Conservation (phyloP, 192 early-diverging fungal genomes). For the Umbelopsis vinacea region DNA sequence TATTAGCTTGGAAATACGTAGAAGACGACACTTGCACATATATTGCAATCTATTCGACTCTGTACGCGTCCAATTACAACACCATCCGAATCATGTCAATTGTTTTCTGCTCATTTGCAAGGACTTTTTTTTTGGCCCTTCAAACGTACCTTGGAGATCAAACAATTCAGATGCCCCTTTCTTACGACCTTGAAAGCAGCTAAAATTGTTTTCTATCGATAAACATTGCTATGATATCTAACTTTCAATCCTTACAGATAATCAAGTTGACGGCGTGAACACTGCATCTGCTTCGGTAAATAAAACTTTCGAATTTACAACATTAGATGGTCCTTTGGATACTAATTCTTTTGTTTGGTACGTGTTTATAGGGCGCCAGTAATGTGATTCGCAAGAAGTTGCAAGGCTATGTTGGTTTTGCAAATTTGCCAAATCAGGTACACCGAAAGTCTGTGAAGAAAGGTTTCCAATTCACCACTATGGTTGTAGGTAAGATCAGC, state of each 20-base stretch:
- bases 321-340: not conserved
- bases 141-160: too few species aligned
- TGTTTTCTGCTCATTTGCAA: too few species aligned
- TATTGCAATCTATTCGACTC: not conserved
- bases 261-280: constrained; percentile 11
- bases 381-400: constrained; percentile 60
- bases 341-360: not conserved
- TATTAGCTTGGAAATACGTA: not conserved
- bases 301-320: not conserved
- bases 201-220: too few species aligned
- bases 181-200: too few species aligned
- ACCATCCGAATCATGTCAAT: too few species aligned
- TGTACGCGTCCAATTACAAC: not conserved
- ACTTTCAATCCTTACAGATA: not conserved
- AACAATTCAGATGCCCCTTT: too few species aligned
- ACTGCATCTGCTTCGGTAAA: constrained; percentile 2
- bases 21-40: not conserved
- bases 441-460: constrained; percentile 92
- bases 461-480: constrained; percentile 94
- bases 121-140: too few species aligned
- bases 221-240: not conserved
- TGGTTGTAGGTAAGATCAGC: constrained; percentile 82
- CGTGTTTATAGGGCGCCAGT: not conserved
- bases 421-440: constrained; percentile 94
- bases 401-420: constrained; percentile 92